phyloP scores from a whole-genome alignment of 495 filamentous ascomycete species.

The Elaphomyces granulatus region DNA sequence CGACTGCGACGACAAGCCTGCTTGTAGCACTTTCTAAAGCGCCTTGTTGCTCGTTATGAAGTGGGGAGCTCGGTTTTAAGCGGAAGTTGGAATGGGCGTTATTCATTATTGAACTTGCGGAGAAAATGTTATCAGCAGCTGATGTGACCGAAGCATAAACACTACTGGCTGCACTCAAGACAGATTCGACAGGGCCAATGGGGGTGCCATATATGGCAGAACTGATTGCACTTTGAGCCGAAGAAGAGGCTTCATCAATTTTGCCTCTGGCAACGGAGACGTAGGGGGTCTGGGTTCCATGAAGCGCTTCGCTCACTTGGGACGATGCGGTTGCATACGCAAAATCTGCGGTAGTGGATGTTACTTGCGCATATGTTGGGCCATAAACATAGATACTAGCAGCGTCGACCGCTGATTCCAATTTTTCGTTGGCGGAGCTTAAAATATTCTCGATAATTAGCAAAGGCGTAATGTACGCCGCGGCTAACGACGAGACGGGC shows the following conservation, averaged over 20 bases:
- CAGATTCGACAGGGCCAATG: constrained; percentile 23
- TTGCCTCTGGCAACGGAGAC: constrained; percentile 32
- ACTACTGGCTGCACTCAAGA: constrained; percentile 17
- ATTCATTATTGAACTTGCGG: constrained; percentile 14
- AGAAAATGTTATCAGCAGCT: constrained; percentile 18
- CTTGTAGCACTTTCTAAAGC: constrained; percentile 40
- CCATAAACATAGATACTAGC: constrained; percentile 41
- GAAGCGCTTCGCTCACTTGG: constrained; percentile 39
- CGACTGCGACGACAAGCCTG: constrained; percentile 30
- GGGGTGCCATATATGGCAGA: constrained; percentile 41
- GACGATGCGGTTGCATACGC: constrained; percentile 35
- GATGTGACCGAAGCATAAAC: constrained; percentile 20
- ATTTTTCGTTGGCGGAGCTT: constrained; percentile 37
- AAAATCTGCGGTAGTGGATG: constrained; percentile 30
- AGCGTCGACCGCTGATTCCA: constrained; percentile 45
- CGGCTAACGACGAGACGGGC: constrained; percentile 38
- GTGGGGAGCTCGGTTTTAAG: constrained; percentile 19
- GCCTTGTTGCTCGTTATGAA: constrained; percentile 36
- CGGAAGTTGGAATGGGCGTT: constrained; percentile 7
- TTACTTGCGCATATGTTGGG: constrained; percentile 39
- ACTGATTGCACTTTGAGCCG: constrained; percentile 34
- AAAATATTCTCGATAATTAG: constrained; percentile 46
- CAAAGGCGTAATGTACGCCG: constrained; percentile 39
- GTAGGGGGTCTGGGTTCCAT: constrained; percentile 38
- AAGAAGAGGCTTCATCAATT: constrained; percentile 35